Evolutionary conservation across 1,284 basidiomycete species (phyloP).

Genomic region (Puccinia horiana): DNA sequence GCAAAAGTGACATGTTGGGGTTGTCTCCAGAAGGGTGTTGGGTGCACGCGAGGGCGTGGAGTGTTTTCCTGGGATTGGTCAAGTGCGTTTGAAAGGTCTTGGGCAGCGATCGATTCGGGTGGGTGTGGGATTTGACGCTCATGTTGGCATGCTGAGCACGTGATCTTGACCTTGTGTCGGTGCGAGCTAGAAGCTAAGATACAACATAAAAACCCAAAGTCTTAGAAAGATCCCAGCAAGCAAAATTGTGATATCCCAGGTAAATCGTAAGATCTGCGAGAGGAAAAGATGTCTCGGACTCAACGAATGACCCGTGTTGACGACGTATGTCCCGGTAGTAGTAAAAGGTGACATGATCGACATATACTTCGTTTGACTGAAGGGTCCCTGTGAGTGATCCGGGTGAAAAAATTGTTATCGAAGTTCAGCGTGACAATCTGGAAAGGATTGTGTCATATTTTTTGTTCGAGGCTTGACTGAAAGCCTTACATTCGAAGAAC

Average conservation of each 20-base stretch:
- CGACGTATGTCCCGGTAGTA: slow-evolving; percentile 29
- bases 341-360: slow-evolving; percentile 30
- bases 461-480: neutral
- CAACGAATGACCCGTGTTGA: slow-evolving; percentile 21
- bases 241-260: no score
- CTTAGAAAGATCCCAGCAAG: neutral
- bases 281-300: neutral
- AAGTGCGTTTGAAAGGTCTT: neutral
- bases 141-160: slow-evolving; percentile 19
- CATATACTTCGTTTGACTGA: slow-evolving; percentile 37
- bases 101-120: neutral
- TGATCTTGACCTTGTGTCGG: slow-evolving; percentile 8
- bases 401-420: neutral
- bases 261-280: neutral
- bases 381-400: slow-evolving; percentile 17
- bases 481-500: slow-evolving; percentile 38
- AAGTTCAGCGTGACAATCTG: neutral
- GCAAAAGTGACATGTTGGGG: slow-evolving; percentile 39
- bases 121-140: slow-evolving; percentile 21
- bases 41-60: neutral
- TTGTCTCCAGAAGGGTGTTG: slow-evolving; percentile 30
- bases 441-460: neutral
- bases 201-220: neutral
- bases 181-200: slow-evolving; percentile 22
- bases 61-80: neutral